Evolutionary conservation across 2,329 filamentous ascomycete species (phyloP).

Genomic region (Pleomassaria siparia): DNA sequence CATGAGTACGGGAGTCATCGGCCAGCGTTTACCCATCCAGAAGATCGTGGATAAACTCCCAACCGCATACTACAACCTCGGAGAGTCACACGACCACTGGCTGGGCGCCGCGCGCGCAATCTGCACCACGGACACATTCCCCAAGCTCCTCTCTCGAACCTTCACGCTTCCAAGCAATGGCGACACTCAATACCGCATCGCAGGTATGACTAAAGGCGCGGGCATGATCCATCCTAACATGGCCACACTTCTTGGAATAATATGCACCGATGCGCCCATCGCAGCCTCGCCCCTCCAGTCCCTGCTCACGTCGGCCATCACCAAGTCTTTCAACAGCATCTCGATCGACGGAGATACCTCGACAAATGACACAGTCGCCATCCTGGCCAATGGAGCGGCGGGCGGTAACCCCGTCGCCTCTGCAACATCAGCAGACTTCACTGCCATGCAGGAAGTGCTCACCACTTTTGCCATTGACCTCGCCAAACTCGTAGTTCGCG

Average conservation of each 20-base stretch:
- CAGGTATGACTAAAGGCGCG: constrained; percentile 95
- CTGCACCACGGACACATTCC: constrained; percentile 98
- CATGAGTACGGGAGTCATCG: constrained; percentile 98
- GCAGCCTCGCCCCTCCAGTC: constrained; percentile 65
- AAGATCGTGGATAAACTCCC: constrained; percentile 87
- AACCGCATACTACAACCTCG: constrained; percentile 69
- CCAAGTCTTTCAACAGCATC: constrained; percentile 92
- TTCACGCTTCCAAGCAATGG: constrained; percentile 87
- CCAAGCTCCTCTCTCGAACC: constrained; percentile 83
- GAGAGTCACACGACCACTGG: constrained; percentile 81
- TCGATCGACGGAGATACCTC: constrained; percentile 96
- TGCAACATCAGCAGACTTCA: constrained; percentile 62
- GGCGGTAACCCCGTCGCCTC: constrained; percentile 67
- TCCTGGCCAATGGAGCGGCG: constrained; percentile 94
- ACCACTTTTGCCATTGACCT: constrained; percentile 79
- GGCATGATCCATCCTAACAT: constrained; percentile 99
- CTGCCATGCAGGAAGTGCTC: constrained; percentile 70
- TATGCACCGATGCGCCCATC: constrained; percentile 89
- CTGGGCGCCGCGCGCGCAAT: constrained; percentile 84
- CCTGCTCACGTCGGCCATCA: constrained; percentile 72
- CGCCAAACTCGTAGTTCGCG: constrained; percentile 89
- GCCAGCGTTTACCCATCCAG: constrained; percentile 85
- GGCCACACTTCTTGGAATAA: constrained; percentile 88
- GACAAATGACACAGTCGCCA: constrained; percentile 92
- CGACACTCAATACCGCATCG: constrained; percentile 76